phyloP scores from a whole-genome alignment of 441 rosid species.

The Metrosideros polymorpha region DNA sequence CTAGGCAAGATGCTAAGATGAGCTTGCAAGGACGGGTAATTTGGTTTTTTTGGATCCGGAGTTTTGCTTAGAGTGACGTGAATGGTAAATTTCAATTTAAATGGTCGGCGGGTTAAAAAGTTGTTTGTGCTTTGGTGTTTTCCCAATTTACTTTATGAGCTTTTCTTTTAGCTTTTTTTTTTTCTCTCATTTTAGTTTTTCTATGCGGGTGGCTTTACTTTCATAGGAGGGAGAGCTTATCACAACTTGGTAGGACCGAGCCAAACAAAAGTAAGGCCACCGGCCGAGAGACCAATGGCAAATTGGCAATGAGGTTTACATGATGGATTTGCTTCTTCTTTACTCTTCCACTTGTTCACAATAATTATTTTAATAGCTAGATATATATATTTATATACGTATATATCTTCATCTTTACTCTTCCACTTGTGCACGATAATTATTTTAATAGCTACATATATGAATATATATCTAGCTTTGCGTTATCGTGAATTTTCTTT shows the following conservation, averaged over 20 bases:
- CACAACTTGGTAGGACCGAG: not conserved
- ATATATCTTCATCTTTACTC: not conserved
- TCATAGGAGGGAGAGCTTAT: not conserved
- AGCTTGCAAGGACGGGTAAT: not conserved
- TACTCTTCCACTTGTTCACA: not conserved
- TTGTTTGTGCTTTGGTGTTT: not conserved
- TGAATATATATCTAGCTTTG: not conserved
- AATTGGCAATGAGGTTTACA: not conserved
- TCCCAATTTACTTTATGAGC: not conserved
- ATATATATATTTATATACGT: not conserved
- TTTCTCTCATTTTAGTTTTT: not conserved
- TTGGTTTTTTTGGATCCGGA: not conserved
- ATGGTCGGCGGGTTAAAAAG: not conserved
- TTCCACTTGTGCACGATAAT: not conserved
- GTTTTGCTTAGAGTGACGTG: not conserved
- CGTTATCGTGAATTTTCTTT: too few species aligned
- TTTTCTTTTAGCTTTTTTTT: not conserved
- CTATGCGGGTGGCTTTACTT: not conserved
- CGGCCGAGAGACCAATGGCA: not conserved
- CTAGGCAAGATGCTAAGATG: not conserved
- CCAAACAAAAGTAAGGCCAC: not conserved
- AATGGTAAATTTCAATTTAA: not conserved
- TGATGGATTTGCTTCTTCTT: not conserved
- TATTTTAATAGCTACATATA: not conserved
- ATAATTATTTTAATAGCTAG: not conserved